A percentile compares a stretch with the other conserved stretches of the same genome.
Conservation (phyloP, 2,329 filamentous ascomycete species). For the Microascus cirrosus region DNA sequence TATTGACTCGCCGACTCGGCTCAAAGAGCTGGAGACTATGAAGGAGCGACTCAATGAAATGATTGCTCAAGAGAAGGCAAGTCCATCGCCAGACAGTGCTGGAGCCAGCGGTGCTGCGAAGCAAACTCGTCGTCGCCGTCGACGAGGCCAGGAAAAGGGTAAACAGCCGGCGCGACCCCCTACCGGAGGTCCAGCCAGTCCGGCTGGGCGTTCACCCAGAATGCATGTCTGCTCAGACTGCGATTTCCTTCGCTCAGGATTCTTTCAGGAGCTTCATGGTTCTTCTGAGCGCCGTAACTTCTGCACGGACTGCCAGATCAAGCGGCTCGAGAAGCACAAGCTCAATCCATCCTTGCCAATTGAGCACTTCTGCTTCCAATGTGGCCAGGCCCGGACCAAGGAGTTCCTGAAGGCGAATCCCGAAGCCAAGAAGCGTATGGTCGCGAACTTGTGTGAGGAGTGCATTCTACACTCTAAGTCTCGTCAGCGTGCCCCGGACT, state of each 20-base stretch:
- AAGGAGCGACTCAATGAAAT: background rate
- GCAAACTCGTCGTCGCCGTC: background rate
- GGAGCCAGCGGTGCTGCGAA: background rate
- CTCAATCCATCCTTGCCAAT: background rate
- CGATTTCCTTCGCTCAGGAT: background rate
- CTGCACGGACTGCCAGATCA: background rate
- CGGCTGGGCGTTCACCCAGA: background rate
- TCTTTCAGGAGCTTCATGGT: slow-evolving; percentile 2
- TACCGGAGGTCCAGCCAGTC: background rate
- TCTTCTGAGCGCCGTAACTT: slow-evolving; percentile 1
- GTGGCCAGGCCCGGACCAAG: slow-evolving; percentile 2
- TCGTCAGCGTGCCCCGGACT: slow-evolving; percentile 6
- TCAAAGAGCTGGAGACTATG: background rate
- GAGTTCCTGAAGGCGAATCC: background rate
- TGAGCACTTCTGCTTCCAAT: slow-evolving; percentile 4
- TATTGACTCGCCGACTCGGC: background rate
- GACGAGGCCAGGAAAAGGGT: background rate
- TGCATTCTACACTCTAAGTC: background rate
- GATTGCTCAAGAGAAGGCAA: background rate
- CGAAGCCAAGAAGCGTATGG: background rate
- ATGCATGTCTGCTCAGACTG: slow-evolving; percentile 1
- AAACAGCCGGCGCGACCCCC: background rate
- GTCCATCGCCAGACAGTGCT: background rate
- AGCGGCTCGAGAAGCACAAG: background rate
- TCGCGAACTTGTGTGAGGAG: slow-evolving; percentile 2